These are phyloP conservation scores for Cladosporium colombiae DNA, from an alignment of 2,329 filamentous ascomycete genomes.

Conservation along the genomic window DNA sequence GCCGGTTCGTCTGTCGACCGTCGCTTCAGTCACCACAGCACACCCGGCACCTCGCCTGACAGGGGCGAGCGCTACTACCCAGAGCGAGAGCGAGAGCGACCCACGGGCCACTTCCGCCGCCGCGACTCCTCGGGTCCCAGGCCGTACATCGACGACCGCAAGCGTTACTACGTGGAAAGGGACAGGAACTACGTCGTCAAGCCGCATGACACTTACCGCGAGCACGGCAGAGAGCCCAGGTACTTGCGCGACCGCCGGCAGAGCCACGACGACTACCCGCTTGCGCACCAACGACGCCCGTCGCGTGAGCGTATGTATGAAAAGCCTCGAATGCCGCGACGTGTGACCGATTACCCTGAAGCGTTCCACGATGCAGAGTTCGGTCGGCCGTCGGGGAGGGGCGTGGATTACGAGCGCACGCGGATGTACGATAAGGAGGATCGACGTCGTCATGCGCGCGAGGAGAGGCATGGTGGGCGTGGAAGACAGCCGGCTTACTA, in stretches of 20 bases:
- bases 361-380: neutral
- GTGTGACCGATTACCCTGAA: neutral
- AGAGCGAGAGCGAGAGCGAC: neutral
- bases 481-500: neutral
- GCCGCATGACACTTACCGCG: neutral
- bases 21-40: neutral
- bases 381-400: neutral
- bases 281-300: neutral
- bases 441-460: neutral
- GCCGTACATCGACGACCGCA: neutral
- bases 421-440: neutral
- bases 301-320: neutral
- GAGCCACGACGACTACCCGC: slow-evolving; percentile 9
- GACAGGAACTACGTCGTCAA: neutral
- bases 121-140: neutral
- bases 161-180: slow-evolving; percentile 3
- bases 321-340: neutral
- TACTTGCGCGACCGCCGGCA: neutral
- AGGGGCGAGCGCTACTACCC: neutral
- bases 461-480: neutral
- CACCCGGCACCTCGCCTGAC: slow-evolving; percentile 3
- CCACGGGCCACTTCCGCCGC: neutral
- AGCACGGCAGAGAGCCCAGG: neutral
- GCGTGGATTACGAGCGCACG: neutral
- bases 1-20: neutral